Conservation (phyloP, 1,284 basidiomycete species). For the Puccinia sorghi region DNA sequence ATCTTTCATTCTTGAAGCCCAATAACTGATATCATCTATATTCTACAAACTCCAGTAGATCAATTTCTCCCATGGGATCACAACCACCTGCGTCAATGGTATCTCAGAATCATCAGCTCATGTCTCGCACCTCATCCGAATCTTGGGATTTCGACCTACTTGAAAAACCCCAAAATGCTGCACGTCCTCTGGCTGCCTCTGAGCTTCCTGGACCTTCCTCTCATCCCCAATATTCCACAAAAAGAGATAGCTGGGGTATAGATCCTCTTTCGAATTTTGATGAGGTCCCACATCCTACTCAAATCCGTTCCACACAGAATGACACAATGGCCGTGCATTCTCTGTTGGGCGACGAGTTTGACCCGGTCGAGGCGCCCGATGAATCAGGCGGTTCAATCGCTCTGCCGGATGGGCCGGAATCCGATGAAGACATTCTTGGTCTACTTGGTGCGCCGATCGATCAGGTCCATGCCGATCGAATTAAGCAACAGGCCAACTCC, state of each 20-base stretch:
- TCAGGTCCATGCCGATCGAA: slow-evolving; percentile 20
- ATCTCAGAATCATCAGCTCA: background rate
- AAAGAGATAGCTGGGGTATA: background rate
- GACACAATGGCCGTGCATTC: background rate
- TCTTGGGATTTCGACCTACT: slow-evolving; percentile 43
- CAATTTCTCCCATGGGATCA: background rate
- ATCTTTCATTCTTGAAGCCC: background rate
- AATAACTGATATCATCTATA: background rate
- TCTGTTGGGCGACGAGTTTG: slow-evolving; percentile 39
- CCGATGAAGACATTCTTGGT: slow-evolving; percentile 31
- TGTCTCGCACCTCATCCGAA: slow-evolving; percentile 19
- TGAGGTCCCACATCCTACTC: background rate
- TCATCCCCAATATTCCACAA: background rate
- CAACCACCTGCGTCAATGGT: background rate
- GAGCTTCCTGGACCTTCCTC: background rate
- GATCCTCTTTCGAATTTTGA: slow-evolving; percentile 27
- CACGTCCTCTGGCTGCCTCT: no score
- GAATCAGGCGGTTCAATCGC: background rate
- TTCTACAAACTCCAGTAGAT: background rate
- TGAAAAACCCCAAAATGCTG: background rate
- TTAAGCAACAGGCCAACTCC: slow-evolving; percentile 27
- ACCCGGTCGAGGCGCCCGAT: slow-evolving; percentile 23
- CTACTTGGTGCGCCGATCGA: slow-evolving; percentile 23
- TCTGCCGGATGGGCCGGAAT: background rate
- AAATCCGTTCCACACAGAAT: background rate